Percentiles rank a stretch among this genome's conserved stretches.
These are phyloP conservation scores for Raphidocelis subcapitata DNA, from an alignment of 139 green algal genomes.

Conservation along the genomic window DNA sequence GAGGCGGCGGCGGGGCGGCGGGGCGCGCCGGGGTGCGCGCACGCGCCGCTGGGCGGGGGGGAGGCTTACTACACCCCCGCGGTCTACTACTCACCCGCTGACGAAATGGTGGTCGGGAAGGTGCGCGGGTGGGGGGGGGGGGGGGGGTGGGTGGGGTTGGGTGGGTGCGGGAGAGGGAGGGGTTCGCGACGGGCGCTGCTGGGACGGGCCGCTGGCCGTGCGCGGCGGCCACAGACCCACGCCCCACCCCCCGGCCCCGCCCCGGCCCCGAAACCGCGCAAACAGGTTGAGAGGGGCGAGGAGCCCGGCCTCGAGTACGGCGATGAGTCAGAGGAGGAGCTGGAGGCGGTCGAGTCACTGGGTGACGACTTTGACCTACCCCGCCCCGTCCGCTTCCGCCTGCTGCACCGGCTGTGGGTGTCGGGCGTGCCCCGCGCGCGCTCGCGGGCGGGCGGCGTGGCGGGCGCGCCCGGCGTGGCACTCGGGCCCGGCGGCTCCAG, in stretches of 20 bases:
- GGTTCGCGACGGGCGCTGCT: no score
- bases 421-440: constrained; percentile 19
- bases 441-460: no score
- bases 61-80: constrained; percentile 18
- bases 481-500: no score
- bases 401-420: constrained; percentile 52
- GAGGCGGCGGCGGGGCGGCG: constrained; percentile 7
- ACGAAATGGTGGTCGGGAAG: constrained; percentile 29
- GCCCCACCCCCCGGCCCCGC: no score
- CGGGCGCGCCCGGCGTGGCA: no score
- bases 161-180: no score
- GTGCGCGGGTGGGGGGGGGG: not conserved
- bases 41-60: constrained; percentile 10
- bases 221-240: no score
- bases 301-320: constrained; percentile 60
- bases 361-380: not conserved
- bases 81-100: constrained; percentile 32
- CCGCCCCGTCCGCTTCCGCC: constrained; percentile 31
- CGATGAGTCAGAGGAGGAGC: constrained; percentile 44
- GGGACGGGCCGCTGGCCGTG: no score
- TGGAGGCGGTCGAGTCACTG: constrained; percentile 35
- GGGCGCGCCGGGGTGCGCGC: not conserved
- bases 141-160: no score
- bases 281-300: constrained; percentile 35
- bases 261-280: no score